Base-by-base conservation (phyloP, 495 filamentous ascomycete genomes). In the Penicillium pulvis region DNA sequence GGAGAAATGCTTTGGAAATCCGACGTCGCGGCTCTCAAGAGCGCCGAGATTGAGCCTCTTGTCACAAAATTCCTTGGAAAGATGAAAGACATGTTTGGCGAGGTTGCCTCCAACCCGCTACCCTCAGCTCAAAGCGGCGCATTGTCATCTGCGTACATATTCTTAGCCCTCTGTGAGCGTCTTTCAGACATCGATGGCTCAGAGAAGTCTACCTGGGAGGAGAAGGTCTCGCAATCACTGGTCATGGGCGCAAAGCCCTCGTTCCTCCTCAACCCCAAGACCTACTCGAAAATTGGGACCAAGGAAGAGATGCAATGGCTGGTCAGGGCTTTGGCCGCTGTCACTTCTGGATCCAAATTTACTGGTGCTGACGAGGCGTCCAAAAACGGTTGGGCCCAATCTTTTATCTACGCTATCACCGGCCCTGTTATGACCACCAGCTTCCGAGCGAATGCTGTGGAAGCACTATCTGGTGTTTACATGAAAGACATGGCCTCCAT, bases 251-350 rank as follows among this genome's bases (percentile, higher is more conserved):
- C 90, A 0, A 97, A 93, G 67, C 85, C 88, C 10, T 93, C 92
- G 0, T 93, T 93, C 69, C 76, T 97, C 7, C 79, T 98, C 1
- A 96, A 91, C 66, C 84, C 86, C 20, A 89, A 87, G 51, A 83
- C 93, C 8, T 97, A 92, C 73, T 81, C 87, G 35, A 96, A 95
- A 65, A 68, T 97, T 17, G 71, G 78, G 5, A 74, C 74, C 7
- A 83, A 89, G 43, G 86, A 90, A 19, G 94, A 97, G 61, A 74
- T 90, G 26, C 77, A 75, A 49, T 98, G 95, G 92, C 75, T 86
- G 36, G 74, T 87, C 35, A 83, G 89, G 54, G 85, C 90, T 41
- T 80, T 98, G 48, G 72, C 81, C 9, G 83, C 86, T 28, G 76
- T 88, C 31, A 76, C 86, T 6, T 68, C 78, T 8, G 72, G 76